Evolutionary conservation across 345 rosid genomes (phyloP).

Genomic region (Rhizophora apiculata): DNA sequence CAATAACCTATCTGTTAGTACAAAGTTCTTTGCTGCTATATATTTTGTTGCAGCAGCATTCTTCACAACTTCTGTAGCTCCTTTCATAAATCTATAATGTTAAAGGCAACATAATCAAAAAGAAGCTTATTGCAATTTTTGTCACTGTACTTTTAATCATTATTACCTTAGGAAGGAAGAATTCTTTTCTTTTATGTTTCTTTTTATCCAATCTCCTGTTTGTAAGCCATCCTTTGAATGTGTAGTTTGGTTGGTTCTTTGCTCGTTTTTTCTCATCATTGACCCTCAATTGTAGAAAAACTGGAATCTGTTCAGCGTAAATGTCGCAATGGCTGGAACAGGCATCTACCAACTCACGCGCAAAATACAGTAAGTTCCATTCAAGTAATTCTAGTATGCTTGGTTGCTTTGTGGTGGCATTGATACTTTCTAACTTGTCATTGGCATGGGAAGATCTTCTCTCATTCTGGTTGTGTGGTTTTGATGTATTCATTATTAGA

Average conservation of each 20-base stretch:
- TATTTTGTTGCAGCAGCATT: no score
- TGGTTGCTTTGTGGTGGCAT: not conserved
- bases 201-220: not conserved
- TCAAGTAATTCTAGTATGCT: not conserved
- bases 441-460: not conserved
- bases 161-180: not conserved
- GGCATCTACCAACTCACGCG: slow-evolving; percentile 84
- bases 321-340: slow-evolving; percentile 78
- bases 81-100: not conserved
- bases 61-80: no score
- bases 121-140: not conserved
- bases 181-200: not conserved
- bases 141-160: not conserved
- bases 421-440: not conserved
- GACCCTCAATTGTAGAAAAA: slow-evolving; percentile 59
- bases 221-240: not conserved
- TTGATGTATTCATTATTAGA: not conserved
- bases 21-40: no score
- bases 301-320: slow-evolving; percentile 92
- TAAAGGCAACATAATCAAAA: not conserved
- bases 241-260: slow-evolving; percentile 1
- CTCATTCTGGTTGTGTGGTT: not conserved
- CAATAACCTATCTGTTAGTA: not conserved
- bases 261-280: slow-evolving; percentile 1
- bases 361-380: slow-evolving; percentile 59